Evolutionary conservation across 2,329 filamentous ascomycete species (phyloP), one percentile per base, ranked within the genome.

Genomic region (Monascus ruber): DNA sequence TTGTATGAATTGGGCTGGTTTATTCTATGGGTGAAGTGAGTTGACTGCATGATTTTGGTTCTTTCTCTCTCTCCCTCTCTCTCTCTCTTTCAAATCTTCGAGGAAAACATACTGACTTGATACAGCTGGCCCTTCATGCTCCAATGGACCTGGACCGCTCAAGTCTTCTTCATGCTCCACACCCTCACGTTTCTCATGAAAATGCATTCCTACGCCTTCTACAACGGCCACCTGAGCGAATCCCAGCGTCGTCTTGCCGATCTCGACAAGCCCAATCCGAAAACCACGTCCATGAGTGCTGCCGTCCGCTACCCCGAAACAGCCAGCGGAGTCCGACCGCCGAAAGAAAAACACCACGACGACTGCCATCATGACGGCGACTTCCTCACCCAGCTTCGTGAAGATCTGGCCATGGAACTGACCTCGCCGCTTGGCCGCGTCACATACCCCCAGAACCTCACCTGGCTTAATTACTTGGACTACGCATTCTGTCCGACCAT

Each of bases 201-300:
- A 71, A 91, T 96, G 79, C 91, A 98, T 62, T 95, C 88, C 5
- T 98, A 94, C 56, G 84, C 86, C 24, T 98, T 96, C 62, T 98
- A 98, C 69, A 96, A 95, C 53, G 91, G 91, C 7, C 91, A 98
- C 61, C 71, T 98, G 10, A 85, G 83, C 49, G 85, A 91, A 60
- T 93, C 86, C 0, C 77, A 93, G 60, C 80, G 82, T 56, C 81
- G 86, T 7, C 72, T 98, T 8, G 77, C 76, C 40, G 78, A 78
- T 32, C 79, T 98, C 28, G 91, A 98, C 60, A 86, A 87, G 2
- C 73, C 76, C n/a, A 77, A 29, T 10, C 10, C 28, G 3, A 6
- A 74, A 4, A 75, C 50, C 5, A 48, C 76, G 4, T 81, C 80
- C 37, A 77, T 77, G 50, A 75, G 72, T 3, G 81, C 82, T 1